Conservation (phyloP, 345 rosid genomes). For the Salix purpurea region DNA sequence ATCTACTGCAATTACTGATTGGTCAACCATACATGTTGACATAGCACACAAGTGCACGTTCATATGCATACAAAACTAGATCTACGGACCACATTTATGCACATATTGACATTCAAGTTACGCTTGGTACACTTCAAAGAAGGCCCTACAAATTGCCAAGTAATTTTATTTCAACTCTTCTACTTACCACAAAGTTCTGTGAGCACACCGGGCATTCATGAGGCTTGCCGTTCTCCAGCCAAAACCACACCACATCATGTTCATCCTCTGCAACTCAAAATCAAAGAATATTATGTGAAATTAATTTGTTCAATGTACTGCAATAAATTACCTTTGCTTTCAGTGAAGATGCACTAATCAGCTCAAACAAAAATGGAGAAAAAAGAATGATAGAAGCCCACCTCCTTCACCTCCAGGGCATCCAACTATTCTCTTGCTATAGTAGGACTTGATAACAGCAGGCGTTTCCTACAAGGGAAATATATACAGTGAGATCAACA, state of each 20-base stretch:
- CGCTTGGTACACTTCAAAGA: background rate
- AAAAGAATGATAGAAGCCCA: slow-evolving; percentile 22
- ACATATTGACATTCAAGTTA: background rate
- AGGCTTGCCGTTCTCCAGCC: slow-evolving; percentile 87
- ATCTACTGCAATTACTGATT: background rate
- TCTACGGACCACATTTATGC: background rate
- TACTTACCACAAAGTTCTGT: slow-evolving; percentile 79
- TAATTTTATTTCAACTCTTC: background rate
- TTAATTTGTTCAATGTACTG: background rate
- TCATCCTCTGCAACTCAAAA: slow-evolving; percentile 61
- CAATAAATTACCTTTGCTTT: background rate
- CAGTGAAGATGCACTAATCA: background rate
- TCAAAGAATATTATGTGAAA: background rate
- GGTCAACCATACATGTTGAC: background rate
- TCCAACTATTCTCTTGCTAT: slow-evolving; percentile 80
- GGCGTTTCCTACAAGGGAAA: slow-evolving; percentile 56
- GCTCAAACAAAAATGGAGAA: background rate
- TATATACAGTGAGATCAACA: background rate
- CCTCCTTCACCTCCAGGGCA: slow-evolving; percentile 91
- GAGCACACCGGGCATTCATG: slow-evolving; percentile 81
- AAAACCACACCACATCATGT: slow-evolving; percentile 97
- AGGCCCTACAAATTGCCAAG: background rate
- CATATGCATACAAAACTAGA: background rate
- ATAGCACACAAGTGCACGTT: background rate
- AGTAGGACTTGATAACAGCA: slow-evolving; percentile 64